These are phyloP conservation scores for Taphrina communis DNA, from an alignment of 1,139 yeast species.

Conservation along the genomic window DNA sequence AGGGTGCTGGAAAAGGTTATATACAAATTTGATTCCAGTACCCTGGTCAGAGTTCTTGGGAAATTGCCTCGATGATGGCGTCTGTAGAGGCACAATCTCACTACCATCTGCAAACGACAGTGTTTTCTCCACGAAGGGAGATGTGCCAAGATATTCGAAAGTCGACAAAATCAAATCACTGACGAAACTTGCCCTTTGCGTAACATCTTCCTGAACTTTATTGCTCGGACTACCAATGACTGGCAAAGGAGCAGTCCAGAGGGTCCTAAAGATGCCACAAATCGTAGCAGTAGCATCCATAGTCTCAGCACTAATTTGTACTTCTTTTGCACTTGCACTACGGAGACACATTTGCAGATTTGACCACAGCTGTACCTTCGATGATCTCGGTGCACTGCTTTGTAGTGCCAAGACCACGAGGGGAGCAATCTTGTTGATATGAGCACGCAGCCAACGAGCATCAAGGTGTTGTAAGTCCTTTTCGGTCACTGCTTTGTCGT, in stretches of 20 bases:
- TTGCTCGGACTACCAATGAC: conserved; percentile 7
- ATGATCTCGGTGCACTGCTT: conserved; percentile 4
- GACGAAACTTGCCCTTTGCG: conserved; percentile 8
- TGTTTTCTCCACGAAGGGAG: conserved; percentile 14
- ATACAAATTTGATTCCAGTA: conserved; percentile 11
- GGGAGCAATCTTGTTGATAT: conserved; percentile 19
- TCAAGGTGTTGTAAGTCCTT: conserved; percentile 28
- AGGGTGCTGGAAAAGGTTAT: conserved; percentile 4
- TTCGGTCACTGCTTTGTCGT: conserved; percentile 19
- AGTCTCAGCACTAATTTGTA: conserved; percentile 40
- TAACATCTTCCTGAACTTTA: neutral
- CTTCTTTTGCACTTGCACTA: conserved; percentile 41
- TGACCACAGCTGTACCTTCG: conserved; percentile 30
- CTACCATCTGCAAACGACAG: conserved; percentile 16
- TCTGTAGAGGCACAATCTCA: conserved; percentile 7
- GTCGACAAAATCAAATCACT: conserved; percentile 11
- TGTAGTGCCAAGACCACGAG: conserved; percentile 16
- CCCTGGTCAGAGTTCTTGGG: neutral
- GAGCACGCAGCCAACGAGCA: conserved; percentile 42
- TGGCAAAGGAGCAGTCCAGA: conserved; percentile 28
- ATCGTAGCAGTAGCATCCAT: conserved; percentile 37
- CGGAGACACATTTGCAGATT: conserved; percentile 24
- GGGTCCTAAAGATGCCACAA: neutral
- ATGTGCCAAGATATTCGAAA: conserved; percentile 6
- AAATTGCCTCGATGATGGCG: neutral